These are phyloP conservation scores for Colletotrichum higginsianum DNA, from an alignment of 2,329 filamentous ascomycete species.

Conservation along the genomic window DNA sequence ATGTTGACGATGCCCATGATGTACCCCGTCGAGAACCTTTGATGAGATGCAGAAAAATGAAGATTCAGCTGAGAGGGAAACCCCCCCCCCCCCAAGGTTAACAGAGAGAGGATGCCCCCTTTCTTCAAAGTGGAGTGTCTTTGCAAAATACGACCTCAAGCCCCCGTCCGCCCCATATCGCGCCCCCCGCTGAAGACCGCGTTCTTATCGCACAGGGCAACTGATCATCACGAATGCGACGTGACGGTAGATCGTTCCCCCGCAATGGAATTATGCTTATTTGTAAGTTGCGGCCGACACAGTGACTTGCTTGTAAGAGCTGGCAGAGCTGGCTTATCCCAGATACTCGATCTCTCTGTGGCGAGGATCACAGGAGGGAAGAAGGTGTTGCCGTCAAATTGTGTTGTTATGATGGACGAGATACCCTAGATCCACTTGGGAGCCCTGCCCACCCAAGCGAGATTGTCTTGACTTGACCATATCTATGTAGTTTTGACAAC, in stretches of 20 bases:
- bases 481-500: no score
- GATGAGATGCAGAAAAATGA: slow-evolving; percentile 1
- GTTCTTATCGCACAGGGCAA: neutral
- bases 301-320: neutral
- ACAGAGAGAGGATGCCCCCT: neutral
- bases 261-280: neutral
- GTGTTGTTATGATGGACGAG: no score
- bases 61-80: neutral
- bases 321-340: neutral
- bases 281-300: neutral
- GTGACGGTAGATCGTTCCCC: neutral
- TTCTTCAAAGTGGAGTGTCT: slow-evolving; percentile 8
- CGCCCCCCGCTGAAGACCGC: slow-evolving; percentile 2
- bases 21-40: neutral
- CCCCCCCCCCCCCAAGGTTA: neutral
- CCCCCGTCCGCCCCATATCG: slow-evolving; percentile 1
- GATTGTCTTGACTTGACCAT: no score
- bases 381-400: neutral
- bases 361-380: neutral
- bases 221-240: neutral
- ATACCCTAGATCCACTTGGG: no score
- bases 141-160: slow-evolving; percentile 9
- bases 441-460: no score
- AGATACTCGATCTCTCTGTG: neutral
- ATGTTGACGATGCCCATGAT: slow-evolving; percentile 33